phyloP scores from a whole-genome alignment of 345 rosid species.

The Populus simonii region DNA sequence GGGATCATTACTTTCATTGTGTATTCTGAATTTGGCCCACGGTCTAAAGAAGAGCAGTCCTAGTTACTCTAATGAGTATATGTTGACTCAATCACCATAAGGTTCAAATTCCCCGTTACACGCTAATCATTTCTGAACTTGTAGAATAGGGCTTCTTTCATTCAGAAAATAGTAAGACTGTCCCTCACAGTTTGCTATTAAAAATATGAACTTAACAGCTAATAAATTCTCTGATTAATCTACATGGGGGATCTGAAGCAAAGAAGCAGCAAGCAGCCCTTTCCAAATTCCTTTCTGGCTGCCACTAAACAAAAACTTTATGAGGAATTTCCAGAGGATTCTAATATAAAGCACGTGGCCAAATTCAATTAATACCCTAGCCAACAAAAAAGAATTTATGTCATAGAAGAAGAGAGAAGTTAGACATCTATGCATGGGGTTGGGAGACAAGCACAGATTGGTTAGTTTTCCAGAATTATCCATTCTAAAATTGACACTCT shows the following conservation, averaged over 20 bases:
- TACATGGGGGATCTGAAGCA: not conserved
- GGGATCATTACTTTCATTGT: not conserved
- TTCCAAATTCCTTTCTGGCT: not conserved
- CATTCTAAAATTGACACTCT: not conserved
- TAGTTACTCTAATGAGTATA: not conserved
- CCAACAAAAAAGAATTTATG: not conserved
- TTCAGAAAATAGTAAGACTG: not conserved
- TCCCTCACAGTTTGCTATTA: not conserved
- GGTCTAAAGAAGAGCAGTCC: not conserved
- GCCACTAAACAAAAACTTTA: not conserved
- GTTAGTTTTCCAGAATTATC: not conserved
- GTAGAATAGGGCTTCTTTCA: not conserved
- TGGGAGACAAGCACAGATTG: not conserved
- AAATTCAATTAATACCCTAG: not conserved
- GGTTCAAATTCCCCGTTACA: not conserved
- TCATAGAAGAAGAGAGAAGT: not conserved
- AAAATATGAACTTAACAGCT: not conserved
- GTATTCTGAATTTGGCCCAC: not conserved
- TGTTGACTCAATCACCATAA: not conserved
- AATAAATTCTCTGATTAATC: not conserved
- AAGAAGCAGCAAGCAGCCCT: not conserved
- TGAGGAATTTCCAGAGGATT: not conserved
- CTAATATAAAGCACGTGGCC: not conserved
- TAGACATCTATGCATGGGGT: not conserved
- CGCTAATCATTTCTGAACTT: not conserved